phyloP scores from a whole-genome alignment of 306 rosid species.

The Cucurbita maxima region DNA sequence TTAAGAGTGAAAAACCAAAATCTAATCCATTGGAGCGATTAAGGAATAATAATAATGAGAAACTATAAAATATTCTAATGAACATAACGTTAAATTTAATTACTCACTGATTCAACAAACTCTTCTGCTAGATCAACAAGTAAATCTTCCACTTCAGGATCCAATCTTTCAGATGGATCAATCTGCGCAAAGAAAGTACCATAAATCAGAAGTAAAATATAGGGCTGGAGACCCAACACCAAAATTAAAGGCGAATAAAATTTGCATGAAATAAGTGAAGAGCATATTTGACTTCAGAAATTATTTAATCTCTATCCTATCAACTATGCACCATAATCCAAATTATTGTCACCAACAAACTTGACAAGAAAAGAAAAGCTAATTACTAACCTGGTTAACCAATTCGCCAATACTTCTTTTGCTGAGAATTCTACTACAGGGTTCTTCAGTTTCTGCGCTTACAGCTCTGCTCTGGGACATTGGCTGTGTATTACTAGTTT shows the following conservation, averaged over 20 bases:
- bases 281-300: not conserved
- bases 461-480: conserved; percentile 33
- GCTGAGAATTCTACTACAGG: conserved; percentile 61
- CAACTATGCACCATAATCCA: too few relatives aligned
- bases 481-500: conserved; percentile 32
- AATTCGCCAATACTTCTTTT: conserved; percentile 87
- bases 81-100: conserved; percentile 2
- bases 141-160: conserved; percentile 80
- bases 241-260: not conserved
- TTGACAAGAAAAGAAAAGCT: not conserved
- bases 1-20: not conserved
- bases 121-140: conserved; percentile 84
- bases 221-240: not conserved
- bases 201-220: not conserved
- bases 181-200: conserved; percentile 24
- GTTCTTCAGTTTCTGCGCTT: conserved; percentile 47
- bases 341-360: not conserved
- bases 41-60: not conserved
- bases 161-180: conserved; percentile 74
- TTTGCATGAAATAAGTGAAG: not conserved
- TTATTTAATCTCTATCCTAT: too few relatives aligned
- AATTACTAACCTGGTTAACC: conserved; percentile 50
- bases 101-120: conserved; percentile 88
- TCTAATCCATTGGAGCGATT: not conserved
- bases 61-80: not conserved